Base-by-base conservation (phyloP, 345 rosid species). In the Carallia brachiata region DNA sequence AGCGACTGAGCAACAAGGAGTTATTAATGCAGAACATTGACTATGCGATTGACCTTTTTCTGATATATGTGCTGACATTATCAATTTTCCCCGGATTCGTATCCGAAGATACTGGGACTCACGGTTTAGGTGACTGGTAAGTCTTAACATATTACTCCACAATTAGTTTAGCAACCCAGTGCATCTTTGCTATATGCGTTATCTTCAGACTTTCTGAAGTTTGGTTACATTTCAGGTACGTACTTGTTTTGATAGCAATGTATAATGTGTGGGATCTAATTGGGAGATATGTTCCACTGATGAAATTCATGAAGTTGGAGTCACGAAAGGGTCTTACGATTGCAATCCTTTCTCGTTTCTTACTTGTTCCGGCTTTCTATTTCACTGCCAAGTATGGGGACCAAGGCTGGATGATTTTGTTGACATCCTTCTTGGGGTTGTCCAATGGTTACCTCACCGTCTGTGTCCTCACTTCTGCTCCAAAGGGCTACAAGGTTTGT, bases 11-110 rank as follows among this genome's bases (percentile, higher is more conserved):
- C 83, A 83, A 74, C 80, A 86, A 78, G 67, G 71, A 86, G 59
- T 65, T 94, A 60, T 61, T 91, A 52, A 0, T 69, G 13, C 74
- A 75, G 78, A 94, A 91, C 72, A 77, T 80, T 2, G 97, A 89
- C 56, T 87, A 88, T 66, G 90, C 83, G 6, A 39, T 89, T 5
- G 87, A 78, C 55, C 67, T 93, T 65, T 88, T 81, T 75, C 70
- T 89, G 73, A 86, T 88, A 56, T 93, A 84, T 40, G 81, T 71
- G 10, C 78, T 91, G 12, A 87, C 94, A 1, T 40, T 93, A 70
- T 87, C 96, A 2, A 91, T 93, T 78, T 91, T 93, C 74, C 96
- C 96, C 0, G 97, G 98, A 58, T 93, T 91, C 72, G 80, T 93
- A 56, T 89, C 85, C 5, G 96, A 93, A 77, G 86, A 89, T 72